Percentiles rank a stretch among this genome's conserved stretches.
Conservation (phyloP, 208 protist species). For the Leptomonas seymouri region DNA sequence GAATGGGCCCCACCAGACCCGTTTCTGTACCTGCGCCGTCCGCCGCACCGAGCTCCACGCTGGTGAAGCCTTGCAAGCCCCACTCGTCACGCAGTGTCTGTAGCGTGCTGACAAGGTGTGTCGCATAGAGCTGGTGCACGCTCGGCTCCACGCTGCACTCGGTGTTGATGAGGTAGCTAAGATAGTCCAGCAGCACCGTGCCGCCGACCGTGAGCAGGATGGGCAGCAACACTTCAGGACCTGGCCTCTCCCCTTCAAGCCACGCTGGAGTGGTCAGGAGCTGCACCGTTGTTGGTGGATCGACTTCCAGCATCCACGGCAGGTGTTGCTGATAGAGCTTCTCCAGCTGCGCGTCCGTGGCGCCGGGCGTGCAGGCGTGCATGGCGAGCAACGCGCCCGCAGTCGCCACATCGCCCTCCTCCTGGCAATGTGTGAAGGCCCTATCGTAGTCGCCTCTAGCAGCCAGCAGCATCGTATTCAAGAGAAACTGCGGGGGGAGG, state of each 20-base stretch:
- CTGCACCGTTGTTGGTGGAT: slow-evolving; percentile 17
- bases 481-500: slow-evolving; percentile 6
- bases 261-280: slow-evolving; percentile 20
- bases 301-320: slow-evolving; percentile 45
- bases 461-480: slow-evolving; percentile 28
- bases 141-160: slow-evolving; percentile 16
- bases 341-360: background rate
- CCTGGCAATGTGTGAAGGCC: slow-evolving; percentile 40
- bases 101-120: slow-evolving; percentile 36
- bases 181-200: slow-evolving; percentile 29
- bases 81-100: slow-evolving; percentile 26
- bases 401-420: slow-evolving; percentile 24
- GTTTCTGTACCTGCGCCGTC: slow-evolving; percentile 37
- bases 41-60: slow-evolving; percentile 9
- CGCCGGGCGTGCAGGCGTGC: slow-evolving; percentile 8
- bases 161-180: slow-evolving; percentile 34
- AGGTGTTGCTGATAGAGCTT: slow-evolving; percentile 38
- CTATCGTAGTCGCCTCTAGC: slow-evolving; percentile 11
- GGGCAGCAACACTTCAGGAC: slow-evolving; percentile 10
- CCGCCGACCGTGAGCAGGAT: slow-evolving; percentile 18
- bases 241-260: slow-evolving; percentile 8
- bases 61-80: slow-evolving; percentile 24
- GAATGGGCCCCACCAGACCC: slow-evolving; percentile 45
- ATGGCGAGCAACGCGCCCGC: slow-evolving; percentile 29
- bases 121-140: slow-evolving; percentile 48